A percentile compares a stretch with the other conserved stretches of the same genome.
Evolutionary conservation across 495 filamentous ascomycete genomes (phyloP).

Genomic region (Glonium stellatum): DNA sequence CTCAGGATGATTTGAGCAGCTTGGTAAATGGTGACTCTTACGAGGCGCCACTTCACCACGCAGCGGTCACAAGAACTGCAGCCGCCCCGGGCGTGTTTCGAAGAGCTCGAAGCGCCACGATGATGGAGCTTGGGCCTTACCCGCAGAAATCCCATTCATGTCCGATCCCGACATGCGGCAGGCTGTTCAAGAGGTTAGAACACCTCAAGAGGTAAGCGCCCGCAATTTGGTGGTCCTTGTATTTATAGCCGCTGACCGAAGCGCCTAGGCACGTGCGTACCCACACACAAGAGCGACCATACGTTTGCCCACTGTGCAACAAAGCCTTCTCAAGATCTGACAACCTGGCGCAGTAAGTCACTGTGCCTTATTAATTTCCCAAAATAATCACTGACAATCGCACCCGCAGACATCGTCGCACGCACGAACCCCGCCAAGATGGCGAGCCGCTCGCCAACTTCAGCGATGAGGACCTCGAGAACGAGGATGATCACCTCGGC

Average conservation of each 20-base stretch:
- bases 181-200: constrained; percentile 97
- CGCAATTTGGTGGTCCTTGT: constrained; percentile 12
- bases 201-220: constrained; percentile 91
- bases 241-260: constrained; percentile 47
- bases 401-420: constrained; percentile 75
- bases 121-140: constrained; percentile 94
- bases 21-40: constrained; percentile 58
- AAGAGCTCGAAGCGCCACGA: constrained; percentile 87
- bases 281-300: constrained; percentile 98
- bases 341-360: constrained; percentile 91
- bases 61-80: constrained; percentile 54
- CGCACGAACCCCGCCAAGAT: constrained; percentile 76
- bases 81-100: constrained; percentile 60
- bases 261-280: constrained; percentile 87
- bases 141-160: constrained; percentile 96
- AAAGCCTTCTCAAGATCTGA: constrained; percentile 98
- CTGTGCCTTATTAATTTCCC: constrained; percentile 16
- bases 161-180: constrained; percentile 95
- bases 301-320: constrained; percentile 93
- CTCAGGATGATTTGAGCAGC: constrained; percentile 60
- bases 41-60: constrained; percentile 53
- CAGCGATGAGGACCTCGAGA: constrained; percentile 60
- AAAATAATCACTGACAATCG: constrained; percentile 21
- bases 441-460: constrained; percentile 50
- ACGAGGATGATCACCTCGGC: constrained; percentile 70